phyloP scores from a whole-genome alignment of 306 rosid genomes.

The Malus asiatica region DNA sequence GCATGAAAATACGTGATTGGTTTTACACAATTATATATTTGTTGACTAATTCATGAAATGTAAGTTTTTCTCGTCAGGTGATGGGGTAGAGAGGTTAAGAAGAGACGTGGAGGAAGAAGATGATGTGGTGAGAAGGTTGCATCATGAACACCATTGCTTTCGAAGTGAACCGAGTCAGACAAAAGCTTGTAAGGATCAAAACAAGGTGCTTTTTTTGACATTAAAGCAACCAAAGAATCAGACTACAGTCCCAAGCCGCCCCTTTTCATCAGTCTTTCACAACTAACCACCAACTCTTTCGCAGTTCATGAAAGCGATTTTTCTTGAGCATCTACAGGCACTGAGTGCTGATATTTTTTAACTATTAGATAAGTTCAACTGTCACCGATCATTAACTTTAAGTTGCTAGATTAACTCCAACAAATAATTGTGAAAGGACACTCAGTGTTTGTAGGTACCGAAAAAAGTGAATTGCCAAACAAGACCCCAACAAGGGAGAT shows the following conservation, averaged over 20 bases:
- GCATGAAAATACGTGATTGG: neutral
- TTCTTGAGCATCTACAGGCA: neutral
- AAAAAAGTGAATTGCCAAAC: too few relatives aligned
- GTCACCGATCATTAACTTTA: neutral
- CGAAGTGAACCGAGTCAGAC: conserved; percentile 79
- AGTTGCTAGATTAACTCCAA: too few relatives aligned
- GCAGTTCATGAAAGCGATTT: neutral
- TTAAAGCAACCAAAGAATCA: conserved; percentile 73
- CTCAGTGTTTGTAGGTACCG: neutral
- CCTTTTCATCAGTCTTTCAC: conserved; percentile 71
- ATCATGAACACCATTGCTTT: conserved; percentile 71
- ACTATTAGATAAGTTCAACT: neutral
- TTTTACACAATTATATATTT: too few relatives aligned
- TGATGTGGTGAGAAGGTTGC: conserved; percentile 30
- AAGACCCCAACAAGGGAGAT: neutral
- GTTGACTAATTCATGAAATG: too few relatives aligned
- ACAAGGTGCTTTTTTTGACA: conserved; percentile 56
- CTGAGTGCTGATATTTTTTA: too few relatives aligned
- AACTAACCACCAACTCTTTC: conserved; percentile 10
- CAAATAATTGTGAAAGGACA: too few relatives aligned
- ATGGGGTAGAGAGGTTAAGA: too few relatives aligned
- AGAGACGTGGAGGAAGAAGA: neutral
- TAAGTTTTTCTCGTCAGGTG: too few relatives aligned
- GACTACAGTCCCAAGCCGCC: conserved; percentile 42
- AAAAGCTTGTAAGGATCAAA: conserved; percentile 69